These are phyloP conservation scores for Globisporangium acanthophoron DNA, from an alignment of 352 stramenopile species.

Conservation along the genomic window DNA sequence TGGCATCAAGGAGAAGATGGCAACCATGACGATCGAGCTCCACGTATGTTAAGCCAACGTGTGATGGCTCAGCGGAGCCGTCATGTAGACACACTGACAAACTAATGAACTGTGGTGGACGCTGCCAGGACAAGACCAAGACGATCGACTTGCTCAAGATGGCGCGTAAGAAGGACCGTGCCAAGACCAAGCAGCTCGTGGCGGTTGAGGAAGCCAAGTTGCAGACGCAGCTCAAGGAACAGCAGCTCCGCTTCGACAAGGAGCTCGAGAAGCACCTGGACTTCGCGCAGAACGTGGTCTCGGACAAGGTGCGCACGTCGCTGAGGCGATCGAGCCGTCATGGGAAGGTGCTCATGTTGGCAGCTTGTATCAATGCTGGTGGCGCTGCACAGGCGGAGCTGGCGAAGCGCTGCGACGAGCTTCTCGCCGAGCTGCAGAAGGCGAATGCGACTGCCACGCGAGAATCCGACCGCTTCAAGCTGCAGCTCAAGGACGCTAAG, in stretches of 20 bases:
- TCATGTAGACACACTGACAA: not conserved
- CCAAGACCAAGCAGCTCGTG: constrained; percentile 53
- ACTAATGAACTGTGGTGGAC: constrained; percentile 1
- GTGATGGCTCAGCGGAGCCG: not conserved
- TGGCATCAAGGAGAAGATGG: constrained; percentile 75
- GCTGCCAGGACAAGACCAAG: constrained; percentile 69
- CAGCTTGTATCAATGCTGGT: not conserved
- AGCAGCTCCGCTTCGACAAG: constrained; percentile 59
- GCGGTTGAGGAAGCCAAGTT: constrained; percentile 39
- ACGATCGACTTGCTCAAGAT: constrained; percentile 79
- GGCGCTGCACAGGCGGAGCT: constrained; percentile 31
- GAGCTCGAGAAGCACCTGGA: constrained; percentile 78
- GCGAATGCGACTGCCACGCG: constrained; percentile 25
- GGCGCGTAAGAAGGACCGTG: constrained; percentile 69
- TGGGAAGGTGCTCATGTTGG: not conserved
- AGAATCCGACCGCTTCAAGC: constrained; percentile 58
- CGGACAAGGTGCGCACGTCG: constrained; percentile 51
- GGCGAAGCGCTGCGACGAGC: constrained; percentile 66
- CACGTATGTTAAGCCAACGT: constrained; percentile 25
- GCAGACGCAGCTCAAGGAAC: constrained; percentile 46
- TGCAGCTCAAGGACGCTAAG: constrained; percentile 76
- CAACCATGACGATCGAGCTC: constrained; percentile 73
- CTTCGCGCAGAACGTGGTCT: constrained; percentile 70
- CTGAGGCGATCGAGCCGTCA: not conserved
- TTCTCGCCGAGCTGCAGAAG: constrained; percentile 67